A percentile compares a stretch with the other conserved stretches of the same genome.
phyloP scores from a whole-genome alignment of 2,329 filamentous ascomycete species.

The Byssothecium circinans region DNA sequence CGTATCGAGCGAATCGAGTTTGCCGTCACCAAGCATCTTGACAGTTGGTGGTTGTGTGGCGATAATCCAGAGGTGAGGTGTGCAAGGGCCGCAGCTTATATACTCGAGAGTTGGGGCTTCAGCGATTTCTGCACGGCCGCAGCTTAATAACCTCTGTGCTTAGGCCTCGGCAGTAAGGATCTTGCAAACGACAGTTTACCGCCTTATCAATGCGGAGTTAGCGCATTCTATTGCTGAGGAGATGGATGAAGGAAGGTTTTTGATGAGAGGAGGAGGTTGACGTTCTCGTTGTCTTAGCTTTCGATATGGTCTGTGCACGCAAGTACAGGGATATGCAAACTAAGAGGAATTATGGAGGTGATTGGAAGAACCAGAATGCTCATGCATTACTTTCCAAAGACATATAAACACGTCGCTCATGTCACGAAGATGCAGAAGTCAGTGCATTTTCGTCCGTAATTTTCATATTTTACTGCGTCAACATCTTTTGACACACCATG shows the following conservation, averaged over 20 bases:
- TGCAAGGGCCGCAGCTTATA: no score
- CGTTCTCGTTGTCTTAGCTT: background rate
- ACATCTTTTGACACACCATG: no score
- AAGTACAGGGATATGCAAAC: background rate
- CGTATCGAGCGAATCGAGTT: slow-evolving; percentile 31
- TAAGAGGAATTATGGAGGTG: background rate
- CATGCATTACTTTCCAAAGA: background rate
- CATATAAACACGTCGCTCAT: background rate
- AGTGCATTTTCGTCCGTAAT: no score
- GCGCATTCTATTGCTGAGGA: background rate
- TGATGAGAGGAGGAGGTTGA: background rate
- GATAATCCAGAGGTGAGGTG: background rate
- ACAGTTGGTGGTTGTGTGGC: background rate
- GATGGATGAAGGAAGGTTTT: background rate
- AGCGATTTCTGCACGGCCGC: no score
- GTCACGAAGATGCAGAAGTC: no score
- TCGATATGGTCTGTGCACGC: background rate
- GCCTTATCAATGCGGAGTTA: background rate
- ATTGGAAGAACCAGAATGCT: no score
- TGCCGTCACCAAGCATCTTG: slow-evolving; percentile 26
- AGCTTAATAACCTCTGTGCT: no score
- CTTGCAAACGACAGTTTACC: background rate
- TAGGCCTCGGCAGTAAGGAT: background rate
- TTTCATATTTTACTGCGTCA: no score
- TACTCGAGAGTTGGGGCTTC: no score